phyloP scores from a whole-genome alignment of 1,284 basidiomycete genomes.

The Cystobasidiaceae sp. region DNA sequence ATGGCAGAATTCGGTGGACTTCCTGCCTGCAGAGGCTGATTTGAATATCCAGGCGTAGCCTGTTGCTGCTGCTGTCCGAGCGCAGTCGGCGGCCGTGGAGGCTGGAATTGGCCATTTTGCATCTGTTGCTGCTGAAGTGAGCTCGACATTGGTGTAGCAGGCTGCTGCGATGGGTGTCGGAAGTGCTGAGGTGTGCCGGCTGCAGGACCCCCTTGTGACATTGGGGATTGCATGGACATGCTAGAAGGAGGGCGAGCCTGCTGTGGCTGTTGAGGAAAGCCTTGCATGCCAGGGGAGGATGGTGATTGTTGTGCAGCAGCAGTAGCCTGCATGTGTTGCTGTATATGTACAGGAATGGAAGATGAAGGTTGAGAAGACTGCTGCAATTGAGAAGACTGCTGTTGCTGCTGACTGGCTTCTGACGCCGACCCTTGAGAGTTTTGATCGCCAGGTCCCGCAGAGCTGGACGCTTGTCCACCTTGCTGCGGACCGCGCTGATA shows the following conservation, averaged over 20 bases:
- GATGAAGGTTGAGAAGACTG: neutral
- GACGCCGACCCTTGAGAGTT: no score
- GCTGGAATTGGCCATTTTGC: neutral
- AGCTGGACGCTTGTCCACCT: neutral
- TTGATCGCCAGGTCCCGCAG: neutral
- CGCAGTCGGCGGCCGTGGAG: no score
- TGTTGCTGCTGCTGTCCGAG: neutral
- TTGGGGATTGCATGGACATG: slow-evolving; percentile 8
- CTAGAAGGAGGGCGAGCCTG: slow-evolving; percentile 15
- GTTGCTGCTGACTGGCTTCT: neutral
- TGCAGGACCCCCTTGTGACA: neutral
- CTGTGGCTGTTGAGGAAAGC: neutral
- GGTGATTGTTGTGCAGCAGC: neutral
- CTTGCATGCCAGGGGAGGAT: neutral
- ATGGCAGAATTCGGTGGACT: no score
- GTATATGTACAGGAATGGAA: slow-evolving; percentile 24
- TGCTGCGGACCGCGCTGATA: neutral
- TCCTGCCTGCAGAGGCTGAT: neutral
- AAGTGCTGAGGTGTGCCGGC: slow-evolving; percentile 2
- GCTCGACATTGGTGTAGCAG: neutral
- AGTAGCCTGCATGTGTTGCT: slow-evolving; percentile 20
- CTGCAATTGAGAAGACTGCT: neutral
- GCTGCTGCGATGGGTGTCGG: slow-evolving; percentile 12
- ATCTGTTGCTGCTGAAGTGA: neutral
- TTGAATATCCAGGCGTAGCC: neutral